Conservation (phyloP, 2,329 filamentous ascomycete genomes). For the Epichloe baconii region DNA sequence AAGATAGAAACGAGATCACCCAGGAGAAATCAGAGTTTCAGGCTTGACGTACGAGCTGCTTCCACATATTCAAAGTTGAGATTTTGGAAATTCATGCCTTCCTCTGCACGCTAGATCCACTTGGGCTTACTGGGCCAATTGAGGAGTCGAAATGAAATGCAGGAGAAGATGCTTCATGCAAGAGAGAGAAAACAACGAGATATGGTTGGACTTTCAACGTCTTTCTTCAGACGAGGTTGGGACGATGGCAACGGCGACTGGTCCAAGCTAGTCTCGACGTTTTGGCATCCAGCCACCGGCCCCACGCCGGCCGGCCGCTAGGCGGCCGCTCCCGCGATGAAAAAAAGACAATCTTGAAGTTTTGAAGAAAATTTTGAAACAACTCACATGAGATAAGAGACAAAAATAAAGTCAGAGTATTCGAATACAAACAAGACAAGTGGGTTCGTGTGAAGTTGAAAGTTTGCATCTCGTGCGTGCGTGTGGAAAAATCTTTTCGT, state of each 20-base stretch:
- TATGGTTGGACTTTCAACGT: slow-evolving; percentile 19
- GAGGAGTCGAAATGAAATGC: slow-evolving; percentile 17
- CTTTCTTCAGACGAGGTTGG: slow-evolving; percentile 16
- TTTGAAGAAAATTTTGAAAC: neutral
- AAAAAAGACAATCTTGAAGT: neutral
- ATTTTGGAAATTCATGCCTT: slow-evolving; percentile 26
- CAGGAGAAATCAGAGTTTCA: neutral
- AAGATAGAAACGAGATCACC: neutral
- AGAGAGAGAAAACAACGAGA: slow-evolving; percentile 10
- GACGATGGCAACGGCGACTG: neutral
- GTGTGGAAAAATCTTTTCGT: neutral
- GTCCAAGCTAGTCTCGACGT: neutral
- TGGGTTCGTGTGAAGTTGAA: neutral
- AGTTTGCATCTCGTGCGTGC: neutral
- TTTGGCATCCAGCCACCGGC: slow-evolving; percentile 6
- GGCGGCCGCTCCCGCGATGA: slow-evolving; percentile 1
- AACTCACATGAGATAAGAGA: neutral
- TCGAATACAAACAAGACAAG: neutral
- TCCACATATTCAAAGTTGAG: slow-evolving; percentile 24
- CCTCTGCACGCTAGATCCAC: slow-evolving; percentile 17
- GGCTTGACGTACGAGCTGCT: slow-evolving; percentile 21
- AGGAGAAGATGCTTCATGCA: slow-evolving; percentile 19
- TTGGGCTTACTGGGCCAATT: slow-evolving; percentile 21
- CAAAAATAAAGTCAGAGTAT: neutral
- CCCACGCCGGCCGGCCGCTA: slow-evolving; percentile 5